Base-by-base conservation (phyloP, 306 rosid species). In the Fragaria vesca region DNA sequence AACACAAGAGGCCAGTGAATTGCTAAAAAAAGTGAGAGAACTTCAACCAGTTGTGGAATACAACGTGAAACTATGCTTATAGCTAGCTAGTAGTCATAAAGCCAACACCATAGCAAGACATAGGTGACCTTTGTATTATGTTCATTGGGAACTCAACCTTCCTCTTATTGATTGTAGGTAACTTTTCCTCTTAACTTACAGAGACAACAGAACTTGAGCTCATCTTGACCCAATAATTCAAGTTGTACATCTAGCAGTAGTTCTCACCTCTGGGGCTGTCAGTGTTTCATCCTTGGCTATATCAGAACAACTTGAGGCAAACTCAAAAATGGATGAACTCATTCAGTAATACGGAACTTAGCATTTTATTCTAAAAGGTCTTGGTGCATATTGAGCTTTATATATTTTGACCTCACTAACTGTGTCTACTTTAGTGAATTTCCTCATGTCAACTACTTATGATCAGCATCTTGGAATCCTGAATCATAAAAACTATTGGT, bases 91-190 rank as follows among this genome's bases (percentile, higher is more conserved):
- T 65, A 16, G 69, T 65, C 12, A 17, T 2, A 65, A 65, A 34
- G 24, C 20, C 40, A 61, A 61, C 18, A 61, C 43, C 34, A 30
- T 11, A 5, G 17, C 38, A n/a, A 11, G 38, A 13, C 4, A 12
- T 61, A 30, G 67, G 12, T 38, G 67, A 61, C 8, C 67, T 30
- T 61, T 28, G 67, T 61, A 62, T 13, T 62, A 34, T 30, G 40
- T 62, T 62, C 68, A 61, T 28, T 28, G 66, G 66, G 66, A 60
- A 60, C 67, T 62, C 38, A 3, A 65, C 13, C 70, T 65, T 32
- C 7, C 46, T 65, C 43, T 16, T 34, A 34, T 34, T 38, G 8
- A 34, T 34, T 38, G 8, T 60, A 10, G 69, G 67, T 16, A 34
- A 32, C 34, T 32, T 34, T 17, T 5, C 43, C 69, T 10, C 38